Conservation (phyloP, 331 rosid species). For the Pyrus hybrid region DNA sequence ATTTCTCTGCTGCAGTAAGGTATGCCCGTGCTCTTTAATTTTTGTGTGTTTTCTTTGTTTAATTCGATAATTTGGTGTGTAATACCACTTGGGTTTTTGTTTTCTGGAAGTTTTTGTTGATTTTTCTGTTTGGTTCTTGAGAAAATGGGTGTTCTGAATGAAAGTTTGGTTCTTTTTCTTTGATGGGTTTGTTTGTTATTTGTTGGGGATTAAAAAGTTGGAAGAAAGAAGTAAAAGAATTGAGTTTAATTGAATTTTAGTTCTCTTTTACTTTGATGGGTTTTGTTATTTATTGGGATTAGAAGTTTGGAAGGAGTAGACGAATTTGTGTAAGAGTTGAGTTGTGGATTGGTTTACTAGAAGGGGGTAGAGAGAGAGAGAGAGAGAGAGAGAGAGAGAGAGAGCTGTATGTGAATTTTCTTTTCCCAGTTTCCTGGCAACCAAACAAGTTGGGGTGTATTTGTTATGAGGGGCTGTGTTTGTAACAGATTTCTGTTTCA, state of each 20-base stretch:
- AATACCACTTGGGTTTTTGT: constrained; percentile 7
- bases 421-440: background rate
- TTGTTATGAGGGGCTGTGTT: constrained; percentile 6
- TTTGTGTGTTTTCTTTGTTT: background rate
- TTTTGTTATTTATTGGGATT: background rate
- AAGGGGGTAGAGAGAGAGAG: background rate
- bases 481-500: constrained; percentile 25
- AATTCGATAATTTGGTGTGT: constrained; percentile 3
- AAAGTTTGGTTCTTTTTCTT: background rate
- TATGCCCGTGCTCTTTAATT: background rate
- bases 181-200: background rate
- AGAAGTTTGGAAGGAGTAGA: background rate
- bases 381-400: background rate
- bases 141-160: constrained; percentile 3
- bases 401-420: background rate
- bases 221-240: background rate
- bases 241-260: background rate
- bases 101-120: background rate
- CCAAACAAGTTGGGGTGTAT: constrained; percentile 15
- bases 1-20: constrained; percentile 20
- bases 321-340: background rate
- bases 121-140: constrained; percentile 23
- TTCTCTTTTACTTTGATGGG: background rate
- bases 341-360: background rate
- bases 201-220: background rate